phyloP scores from a whole-genome alignment of 192 early-diverging fungal species.

The Obelidium mucronatum region DNA sequence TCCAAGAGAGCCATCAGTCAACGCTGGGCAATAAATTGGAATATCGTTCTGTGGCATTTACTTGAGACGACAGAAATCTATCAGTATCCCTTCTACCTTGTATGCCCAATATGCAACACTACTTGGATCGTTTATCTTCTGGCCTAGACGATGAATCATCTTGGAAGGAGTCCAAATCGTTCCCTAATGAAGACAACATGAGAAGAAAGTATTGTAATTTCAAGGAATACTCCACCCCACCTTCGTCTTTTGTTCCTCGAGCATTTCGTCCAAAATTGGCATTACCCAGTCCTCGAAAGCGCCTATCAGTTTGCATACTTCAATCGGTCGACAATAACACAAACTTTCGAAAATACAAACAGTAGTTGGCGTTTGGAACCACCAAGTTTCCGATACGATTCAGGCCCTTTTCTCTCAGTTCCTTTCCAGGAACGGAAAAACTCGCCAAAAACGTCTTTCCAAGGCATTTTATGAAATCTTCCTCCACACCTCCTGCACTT shows the following conservation, averaged over 20 bases:
- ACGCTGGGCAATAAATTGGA: conserved; percentile 95
- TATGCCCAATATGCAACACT: conserved; percentile 98
- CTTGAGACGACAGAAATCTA: background rate
- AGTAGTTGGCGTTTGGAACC: conserved; percentile 99
- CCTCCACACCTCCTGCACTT: conserved; percentile 95
- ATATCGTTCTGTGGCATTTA: conserved; percentile 81
- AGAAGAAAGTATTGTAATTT: background rate
- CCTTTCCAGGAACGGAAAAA: conserved; percentile 78
- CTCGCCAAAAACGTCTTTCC: conserved; percentile 86
- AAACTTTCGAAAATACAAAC: conserved; percentile 61
- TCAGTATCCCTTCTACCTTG: conserved; percentile 59
- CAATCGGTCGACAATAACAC: background rate
- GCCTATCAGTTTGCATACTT: conserved; percentile 8
- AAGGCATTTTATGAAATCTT: conserved; percentile 98
- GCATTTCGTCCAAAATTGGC: conserved; percentile 91
- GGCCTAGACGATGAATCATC: conserved; percentile 86
- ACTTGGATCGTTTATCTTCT: conserved; percentile 85
- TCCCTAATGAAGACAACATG: conserved; percentile 45
- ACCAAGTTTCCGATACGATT: conserved; percentile 98
- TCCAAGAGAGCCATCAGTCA: conserved; percentile 97
- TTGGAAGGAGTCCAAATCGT: conserved; percentile 91
- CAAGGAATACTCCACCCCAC: conserved; percentile 33
- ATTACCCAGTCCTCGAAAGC: conserved; percentile 97
- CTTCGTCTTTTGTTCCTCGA: conserved; percentile 87
- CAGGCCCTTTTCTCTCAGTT: conserved; percentile 85